Base-by-base conservation (phyloP, 176 grass and related monocot genomes). In the Musa schizocarpa region DNA sequence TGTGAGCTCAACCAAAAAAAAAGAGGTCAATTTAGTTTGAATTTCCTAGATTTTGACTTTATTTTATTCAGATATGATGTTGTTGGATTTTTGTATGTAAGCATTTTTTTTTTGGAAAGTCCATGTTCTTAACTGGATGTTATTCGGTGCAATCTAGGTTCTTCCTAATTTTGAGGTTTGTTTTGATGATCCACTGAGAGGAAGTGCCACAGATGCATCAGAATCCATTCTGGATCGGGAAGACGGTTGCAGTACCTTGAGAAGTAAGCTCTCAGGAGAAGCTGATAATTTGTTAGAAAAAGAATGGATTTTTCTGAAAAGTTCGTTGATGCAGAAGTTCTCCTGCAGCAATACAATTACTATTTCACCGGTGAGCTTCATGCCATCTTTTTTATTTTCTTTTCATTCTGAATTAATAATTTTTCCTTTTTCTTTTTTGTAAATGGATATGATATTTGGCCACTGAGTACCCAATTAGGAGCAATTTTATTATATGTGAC, bases 301-400 rank as follows among this genome's bases (percentile, higher is more conserved):
- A 75, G 75, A 77, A 25, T 77, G 75, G 75, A 51, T 13, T 27
- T 51, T 77, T 65, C 50, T 77, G 23, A 77, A 53, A 77, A 43
- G 49, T 77, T 77, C 75, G 1, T 67, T 77, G 75, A 53, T 11
- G 8, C 75, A 77, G 29, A 77, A 77, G 50, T 77, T 77, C 62
- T 65, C 61, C 20, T 51, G 19, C 62, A 67, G 62, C 62, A 77
- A 66, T 16, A 65, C 3, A 8, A 77, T 77, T 26, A 21, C 75
- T 20, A 7, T 77, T 77, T 77, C 75, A 65, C 61, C 29, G 9
- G 75, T 77, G 50, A 77, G 75, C 50, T 65, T 77, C 12, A 24
- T 21, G 24, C 66, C 14, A 23, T 23, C 43, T 11, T 53, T 23
- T 52, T 77, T 19, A 8, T 51, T 50, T 76, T 64, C 17, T 65